Percentiles rank a stretch among this genome's conserved stretches.
Conservation (phyloP, 2,329 filamentous ascomycete species). For the Aspergillus udagawae region DNA sequence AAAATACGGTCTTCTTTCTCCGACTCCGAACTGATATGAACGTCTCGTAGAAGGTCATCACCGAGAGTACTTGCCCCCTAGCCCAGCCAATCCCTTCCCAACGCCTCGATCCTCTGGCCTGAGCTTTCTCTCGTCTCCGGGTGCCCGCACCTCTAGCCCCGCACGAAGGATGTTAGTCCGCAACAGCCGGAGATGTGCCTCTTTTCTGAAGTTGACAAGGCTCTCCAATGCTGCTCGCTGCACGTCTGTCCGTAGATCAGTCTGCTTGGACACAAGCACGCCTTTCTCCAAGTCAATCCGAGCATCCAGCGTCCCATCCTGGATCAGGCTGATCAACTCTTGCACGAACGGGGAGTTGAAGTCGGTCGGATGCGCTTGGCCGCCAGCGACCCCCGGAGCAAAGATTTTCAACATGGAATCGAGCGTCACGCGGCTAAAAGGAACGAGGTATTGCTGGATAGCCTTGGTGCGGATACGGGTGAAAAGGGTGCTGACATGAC, state of each 20-base stretch:
- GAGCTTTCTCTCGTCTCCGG: slow-evolving; percentile 13
- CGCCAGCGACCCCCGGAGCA: slow-evolving; percentile 40
- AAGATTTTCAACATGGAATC: slow-evolving; percentile 76
- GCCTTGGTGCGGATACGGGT: slow-evolving; percentile 78
- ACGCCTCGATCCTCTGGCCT: slow-evolving; percentile 9
- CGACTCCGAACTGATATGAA: not conserved
- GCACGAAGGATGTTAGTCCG: slow-evolving; percentile 72
- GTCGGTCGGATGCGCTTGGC: slow-evolving; percentile 59
- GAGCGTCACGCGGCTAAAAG: slow-evolving; percentile 83
- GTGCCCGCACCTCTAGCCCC: slow-evolving; percentile 64
- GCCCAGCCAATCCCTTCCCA: slow-evolving; percentile 3
- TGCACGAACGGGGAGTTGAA: slow-evolving; percentile 40
- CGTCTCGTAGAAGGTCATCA: not conserved
- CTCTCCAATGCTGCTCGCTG: slow-evolving; percentile 66
- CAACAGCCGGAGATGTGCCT: slow-evolving; percentile 71
- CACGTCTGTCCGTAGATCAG: slow-evolving; percentile 63
- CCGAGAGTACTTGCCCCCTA: not conserved
- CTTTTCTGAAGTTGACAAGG: slow-evolving; percentile 67
- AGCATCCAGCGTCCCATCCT: slow-evolving; percentile 65
- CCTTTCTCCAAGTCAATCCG: slow-evolving; percentile 80
- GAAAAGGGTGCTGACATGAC: slow-evolving; percentile 68
- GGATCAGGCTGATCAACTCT: slow-evolving; percentile 78
- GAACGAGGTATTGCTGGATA: slow-evolving; percentile 87
- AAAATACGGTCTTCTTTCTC: not conserved
- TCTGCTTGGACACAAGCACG: slow-evolving; percentile 69